Conservation (phyloP, 306 rosid species). For the Cucumis melo region DNA sequence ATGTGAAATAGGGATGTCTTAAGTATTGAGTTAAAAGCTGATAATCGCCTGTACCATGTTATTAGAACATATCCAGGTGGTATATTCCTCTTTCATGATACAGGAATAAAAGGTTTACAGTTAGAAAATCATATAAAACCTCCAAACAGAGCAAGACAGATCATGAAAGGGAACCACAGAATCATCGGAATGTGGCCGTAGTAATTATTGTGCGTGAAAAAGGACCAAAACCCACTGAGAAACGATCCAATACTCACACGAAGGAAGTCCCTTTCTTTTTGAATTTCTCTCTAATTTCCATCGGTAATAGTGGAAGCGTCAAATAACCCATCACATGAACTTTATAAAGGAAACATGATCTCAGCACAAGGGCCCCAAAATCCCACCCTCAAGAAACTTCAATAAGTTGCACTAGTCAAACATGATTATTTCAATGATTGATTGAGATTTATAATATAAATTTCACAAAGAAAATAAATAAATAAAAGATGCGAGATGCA, state of each 20-base stretch:
- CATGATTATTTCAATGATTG: constrained; percentile 9
- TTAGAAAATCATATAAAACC: neutral
- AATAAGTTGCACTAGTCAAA: constrained; percentile 16
- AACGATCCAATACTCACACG: neutral
- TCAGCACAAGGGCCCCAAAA: constrained; percentile 27
- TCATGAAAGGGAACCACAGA: neutral
- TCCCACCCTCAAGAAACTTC: constrained; percentile 14
- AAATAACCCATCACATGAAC: constrained; percentile 6
- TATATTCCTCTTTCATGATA: neutral
- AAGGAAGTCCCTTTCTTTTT: neutral
- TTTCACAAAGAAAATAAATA: neutral
- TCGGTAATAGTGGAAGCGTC: constrained; percentile 16
- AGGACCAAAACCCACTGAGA: neutral
- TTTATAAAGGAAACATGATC: constrained; percentile 13
- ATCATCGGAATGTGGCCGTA: neutral
- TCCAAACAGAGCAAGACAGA: neutral
- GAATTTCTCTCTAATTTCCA: constrained; percentile 2
- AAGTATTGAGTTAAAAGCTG: too few relatives aligned
- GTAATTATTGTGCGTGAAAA: neutral
- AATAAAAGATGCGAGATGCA: neutral
- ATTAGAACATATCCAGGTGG: neutral
- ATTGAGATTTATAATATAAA: neutral
- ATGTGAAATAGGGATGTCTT: too few relatives aligned
- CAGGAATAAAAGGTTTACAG: neutral
- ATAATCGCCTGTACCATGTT: neutral